Base-by-base conservation (phyloP, 805 yeast species). In the Candida germanica region DNA sequence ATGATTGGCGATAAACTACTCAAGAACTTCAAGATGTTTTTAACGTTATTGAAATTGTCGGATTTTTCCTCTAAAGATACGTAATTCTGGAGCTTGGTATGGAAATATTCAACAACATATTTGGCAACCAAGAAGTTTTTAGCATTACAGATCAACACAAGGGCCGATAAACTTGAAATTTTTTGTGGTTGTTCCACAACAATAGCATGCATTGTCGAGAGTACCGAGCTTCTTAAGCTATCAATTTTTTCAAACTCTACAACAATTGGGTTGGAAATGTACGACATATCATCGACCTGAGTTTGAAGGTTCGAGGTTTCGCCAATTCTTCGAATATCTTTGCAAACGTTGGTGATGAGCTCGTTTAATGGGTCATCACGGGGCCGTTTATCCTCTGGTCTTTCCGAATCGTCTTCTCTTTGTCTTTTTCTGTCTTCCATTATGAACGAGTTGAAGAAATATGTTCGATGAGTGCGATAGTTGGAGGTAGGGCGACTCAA, bases 101-200 rank as follows among this genome's bases (percentile, higher is more conserved):
- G 88, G 45, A 87, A 70, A 59, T 64, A 83, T 44, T 83, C 88
- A 16, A 87, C 59, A 9, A 86, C 74, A 33, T 75, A 74, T 46
- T 78, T 76, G 33, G 94, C 91, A 28, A 86, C 79, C 25, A 74
- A 64, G 23, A 75, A 72, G 56, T 77, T 79, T 40, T 73, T 72
- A 16, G 83, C 67, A 59, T 83, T 81, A 31, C 86, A 79, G 15
- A 80, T 65, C 50, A 81, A 72, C 4, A 88, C 62, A 46, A 87
- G 66, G 6, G 80, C 77, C 18, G 87, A 74, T 39, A 91, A 59
- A n/a, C 80, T 74, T 10, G 81, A 77, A 40, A 83, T 75, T 56
- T 89, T 93, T 44, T 89, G 95, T 0, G 99, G 98, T 58, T 91
- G 96, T 58, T 93, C 98, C 19, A 75, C 61, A 8, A 83, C 69